Base-by-base conservation (phyloP, 2,329 filamentous ascomycete genomes). In the Alternaria sp. region DNA sequence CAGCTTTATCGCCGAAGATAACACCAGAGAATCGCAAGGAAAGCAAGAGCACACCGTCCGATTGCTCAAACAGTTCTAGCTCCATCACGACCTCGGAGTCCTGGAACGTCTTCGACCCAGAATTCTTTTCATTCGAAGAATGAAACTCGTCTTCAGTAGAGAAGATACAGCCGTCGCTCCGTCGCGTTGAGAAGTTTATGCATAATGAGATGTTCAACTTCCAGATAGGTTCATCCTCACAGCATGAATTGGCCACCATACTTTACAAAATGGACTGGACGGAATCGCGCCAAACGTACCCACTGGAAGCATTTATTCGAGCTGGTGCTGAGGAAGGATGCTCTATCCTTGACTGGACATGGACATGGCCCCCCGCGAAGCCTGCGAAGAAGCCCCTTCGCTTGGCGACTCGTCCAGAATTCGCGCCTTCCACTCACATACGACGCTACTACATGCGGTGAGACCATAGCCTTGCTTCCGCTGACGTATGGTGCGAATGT, bases 201-300 rank as follows among this genome's bases (percentile, higher is more conserved):
- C 9, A 29, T 1, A 9, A 17, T 17, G n/a, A 45, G 9, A 29
- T 11, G 14, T 21, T 24, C 14, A 11, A 13, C 3, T 3, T 1
- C 0, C 4, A 45, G 0, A 5, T 0, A 23, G 4, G 8, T 4
- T n/a, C n/a, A 4, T 31, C 21, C 9, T 13, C n/a, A 8, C 42
- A 28, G 11, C 21, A 17, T 0, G 42, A 31, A 2, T 28, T 8
- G 2, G 10, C 10, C 2, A 5, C 11, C 4, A 13, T 9, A 10
- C 42, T 45, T n/a, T 45, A 10, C 9, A n/a, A 14, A 3, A 31
- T 45, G 26, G 5, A 45, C 14, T 5, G 5, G 8, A n/a, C 21
- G 3, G 45, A 36, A 6, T 29, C 17, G 11, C 31, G 29, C 13
- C 11, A 14, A 10, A 6, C n/a, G 3, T 36, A 49, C 31, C 45